Evolutionary conservation across 169 alveolate species (phyloP).

Genomic region (Eimeria nieschulzi): DNA sequence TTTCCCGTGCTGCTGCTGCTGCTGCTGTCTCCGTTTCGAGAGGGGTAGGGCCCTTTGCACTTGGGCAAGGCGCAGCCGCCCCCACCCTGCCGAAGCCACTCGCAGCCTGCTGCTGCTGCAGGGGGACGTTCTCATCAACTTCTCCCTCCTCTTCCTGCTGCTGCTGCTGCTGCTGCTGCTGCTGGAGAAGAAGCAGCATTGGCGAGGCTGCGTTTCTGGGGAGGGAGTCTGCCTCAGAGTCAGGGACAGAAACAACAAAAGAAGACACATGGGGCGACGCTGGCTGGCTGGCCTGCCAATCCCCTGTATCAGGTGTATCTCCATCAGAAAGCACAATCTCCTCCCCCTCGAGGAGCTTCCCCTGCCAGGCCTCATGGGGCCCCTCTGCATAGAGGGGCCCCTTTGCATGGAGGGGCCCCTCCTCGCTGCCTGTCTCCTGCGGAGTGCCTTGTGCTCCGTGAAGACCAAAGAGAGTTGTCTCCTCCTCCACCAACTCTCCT

Average conservation of each 20-base stretch:
- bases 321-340: constrained; percentile 17
- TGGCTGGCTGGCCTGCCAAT: neutral
- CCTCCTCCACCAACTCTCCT: neutral
- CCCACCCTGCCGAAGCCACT: no score
- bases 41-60: no score
- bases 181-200: neutral
- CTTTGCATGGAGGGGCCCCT: neutral
- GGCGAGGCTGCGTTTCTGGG: neutral
- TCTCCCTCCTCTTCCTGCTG: neutral
- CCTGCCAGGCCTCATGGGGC: neutral
- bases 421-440: no score
- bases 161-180: constrained; percentile 44
- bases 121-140: neutral
- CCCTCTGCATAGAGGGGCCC: constrained; percentile 12
- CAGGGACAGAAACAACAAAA: neutral
- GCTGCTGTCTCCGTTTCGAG: constrained; percentile 9
- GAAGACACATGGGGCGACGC: neutral
- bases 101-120: no score
- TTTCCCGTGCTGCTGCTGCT: constrained; percentile 24
- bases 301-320: neutral
- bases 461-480: neutral
- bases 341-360: constrained; percentile 3
- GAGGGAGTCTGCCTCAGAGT: constrained; percentile 2
- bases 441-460: no score
- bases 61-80: no score